Evolutionary conservation across 163 green algal genomes (phyloP).

Genomic region (Prototheca wickerhamii): DNA sequence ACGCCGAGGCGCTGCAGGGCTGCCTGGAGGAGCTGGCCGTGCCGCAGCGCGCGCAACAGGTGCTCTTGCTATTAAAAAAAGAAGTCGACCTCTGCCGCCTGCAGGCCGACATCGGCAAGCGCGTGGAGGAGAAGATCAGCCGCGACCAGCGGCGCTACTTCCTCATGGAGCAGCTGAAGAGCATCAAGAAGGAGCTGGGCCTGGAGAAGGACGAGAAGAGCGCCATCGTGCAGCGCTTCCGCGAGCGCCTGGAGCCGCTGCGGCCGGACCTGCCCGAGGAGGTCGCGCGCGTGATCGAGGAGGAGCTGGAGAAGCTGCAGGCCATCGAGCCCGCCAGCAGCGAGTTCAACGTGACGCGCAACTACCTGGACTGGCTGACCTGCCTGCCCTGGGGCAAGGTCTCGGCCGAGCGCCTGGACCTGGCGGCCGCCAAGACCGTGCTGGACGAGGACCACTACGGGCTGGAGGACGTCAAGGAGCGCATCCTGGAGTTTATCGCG

Average conservation of each 20-base stretch:
- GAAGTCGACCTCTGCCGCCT: constrained; percentile 89
- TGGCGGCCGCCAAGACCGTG: constrained; percentile 60
- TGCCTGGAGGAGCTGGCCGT: constrained; percentile 80
- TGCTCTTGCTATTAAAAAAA: constrained; percentile 91
- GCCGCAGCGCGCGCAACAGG: constrained; percentile 46
- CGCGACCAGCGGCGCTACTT: constrained; percentile 92
- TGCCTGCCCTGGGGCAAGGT: constrained; percentile 78
- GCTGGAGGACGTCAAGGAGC: constrained; percentile 90
- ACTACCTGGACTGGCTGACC: constrained; percentile 97
- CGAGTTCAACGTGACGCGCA: constrained; percentile 95
- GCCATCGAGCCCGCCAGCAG: constrained; percentile 71
- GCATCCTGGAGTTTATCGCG: constrained; percentile 97
- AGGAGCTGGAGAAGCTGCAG: constrained; percentile 78
- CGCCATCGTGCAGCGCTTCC: constrained; percentile 55
- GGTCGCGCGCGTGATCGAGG: constrained; percentile 54
- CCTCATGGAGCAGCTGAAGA: constrained; percentile 92
- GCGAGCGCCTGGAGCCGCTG: constrained; percentile 1
- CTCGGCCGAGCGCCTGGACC: constrained; percentile 70
- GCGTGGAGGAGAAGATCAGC: constrained; percentile 96
- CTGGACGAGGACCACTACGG: constrained; percentile 95
- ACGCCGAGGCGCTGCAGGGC: constrained; percentile 53
- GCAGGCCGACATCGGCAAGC: constrained; percentile 82
- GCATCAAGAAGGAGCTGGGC: constrained; percentile 95
- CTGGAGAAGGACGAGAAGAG: constrained; percentile 96
- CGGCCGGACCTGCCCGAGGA: constrained; percentile 18